A percentile compares a stretch with the other conserved stretches of the same genome.
Evolutionary conservation across 2,329 filamentous ascomycete genomes (phyloP).

Genomic region (Myriosclerotinia curreyana): DNA sequence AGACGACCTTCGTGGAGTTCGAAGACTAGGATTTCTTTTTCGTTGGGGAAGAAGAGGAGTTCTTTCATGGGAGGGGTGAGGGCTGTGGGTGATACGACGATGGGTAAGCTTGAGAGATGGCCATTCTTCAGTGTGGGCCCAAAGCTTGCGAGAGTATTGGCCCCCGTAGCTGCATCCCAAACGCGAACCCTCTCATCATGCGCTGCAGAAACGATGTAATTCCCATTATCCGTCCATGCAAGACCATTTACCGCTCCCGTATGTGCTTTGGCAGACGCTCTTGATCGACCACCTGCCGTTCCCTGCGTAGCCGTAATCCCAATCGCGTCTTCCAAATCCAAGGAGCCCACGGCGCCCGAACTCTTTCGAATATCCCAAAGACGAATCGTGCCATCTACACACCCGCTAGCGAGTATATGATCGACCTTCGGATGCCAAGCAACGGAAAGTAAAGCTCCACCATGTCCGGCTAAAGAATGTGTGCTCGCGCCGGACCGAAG

Average conservation of each 20-base stretch:
- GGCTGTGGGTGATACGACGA: slow-evolving; percentile 61
- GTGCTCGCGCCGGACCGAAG: slow-evolving; percentile 75
- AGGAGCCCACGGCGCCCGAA: slow-evolving; percentile 68
- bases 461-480: slow-evolving; percentile 67
- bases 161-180: slow-evolving; percentile 77
- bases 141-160: slow-evolving; percentile 86
- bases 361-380: slow-evolving; percentile 86
- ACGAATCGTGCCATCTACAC: slow-evolving; percentile 78
- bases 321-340: slow-evolving; percentile 80
- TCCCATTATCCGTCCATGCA: slow-evolving; percentile 77
- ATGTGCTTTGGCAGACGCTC: slow-evolving; percentile 63
- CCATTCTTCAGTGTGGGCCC: slow-evolving; percentile 77
- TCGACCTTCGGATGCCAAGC: slow-evolving; percentile 81
- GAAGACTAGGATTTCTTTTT: slow-evolving; percentile 74
- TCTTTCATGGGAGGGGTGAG: slow-evolving; percentile 57
- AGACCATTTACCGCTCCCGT: slow-evolving; percentile 80
- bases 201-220: slow-evolving; percentile 73
- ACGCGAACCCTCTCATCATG: slow-evolving; percentile 83
- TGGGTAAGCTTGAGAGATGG: slow-evolving; percentile 57
- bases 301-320: slow-evolving; percentile 54
- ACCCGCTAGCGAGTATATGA: slow-evolving; percentile 77
- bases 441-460: slow-evolving; percentile 63
- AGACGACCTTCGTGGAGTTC: slow-evolving; percentile 75
- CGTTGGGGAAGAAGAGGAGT: slow-evolving; percentile 77
- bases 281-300: slow-evolving; percentile 43